These are phyloP conservation scores for Melampsora occidentalis DNA, from an alignment of 1,284 basidiomycete genomes.

Conservation along the genomic window DNA sequence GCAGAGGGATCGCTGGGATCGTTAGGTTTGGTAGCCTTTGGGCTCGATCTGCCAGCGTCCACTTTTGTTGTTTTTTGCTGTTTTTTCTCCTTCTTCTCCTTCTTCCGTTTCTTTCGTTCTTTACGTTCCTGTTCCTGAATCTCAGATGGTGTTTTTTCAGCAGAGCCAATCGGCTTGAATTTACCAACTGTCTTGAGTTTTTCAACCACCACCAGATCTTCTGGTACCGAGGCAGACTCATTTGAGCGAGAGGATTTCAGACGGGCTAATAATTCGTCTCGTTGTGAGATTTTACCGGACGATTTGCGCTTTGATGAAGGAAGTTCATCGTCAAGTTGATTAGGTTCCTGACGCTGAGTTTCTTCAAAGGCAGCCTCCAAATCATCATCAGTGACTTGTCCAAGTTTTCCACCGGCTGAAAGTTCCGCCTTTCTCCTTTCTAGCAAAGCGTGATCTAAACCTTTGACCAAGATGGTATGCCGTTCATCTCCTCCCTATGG, in stretches of 20 bases:
- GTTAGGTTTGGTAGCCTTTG: neutral
- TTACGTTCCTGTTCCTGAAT: slow-evolving; percentile 27
- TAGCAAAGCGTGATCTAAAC: slow-evolving; percentile 40
- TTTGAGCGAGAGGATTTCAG: slow-evolving; percentile 13
- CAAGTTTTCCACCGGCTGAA: slow-evolving; percentile 24
- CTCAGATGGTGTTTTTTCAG: neutral
- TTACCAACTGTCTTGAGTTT: slow-evolving; percentile 42
- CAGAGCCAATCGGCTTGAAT: slow-evolving; percentile 42
- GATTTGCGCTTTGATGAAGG: neutral
- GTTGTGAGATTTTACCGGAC: slow-evolving; percentile 15
- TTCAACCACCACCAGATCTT: slow-evolving; percentile 37
- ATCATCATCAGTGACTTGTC: slow-evolving; percentile 37
- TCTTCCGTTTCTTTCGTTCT: slow-evolving; percentile 39
- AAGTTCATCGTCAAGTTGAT: neutral
- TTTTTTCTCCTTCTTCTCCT: slow-evolving; percentile 39
- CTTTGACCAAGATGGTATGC: slow-evolving; percentile 43
- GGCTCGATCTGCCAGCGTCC: neutral
- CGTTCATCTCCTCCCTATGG: slow-evolving; percentile 43
- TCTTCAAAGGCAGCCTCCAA: slow-evolving; percentile 34
- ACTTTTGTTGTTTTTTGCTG: slow-evolving; percentile 20
- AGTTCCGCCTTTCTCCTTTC: slow-evolving; percentile 44
- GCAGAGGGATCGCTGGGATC: neutral
- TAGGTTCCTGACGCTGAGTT: slow-evolving; percentile 9
- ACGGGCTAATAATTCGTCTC: slow-evolving; percentile 36
- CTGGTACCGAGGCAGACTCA: neutral